phyloP scores from a whole-genome alignment of 2,329 filamentous ascomycete genomes.

The Zymoseptoria ardabiliae region DNA sequence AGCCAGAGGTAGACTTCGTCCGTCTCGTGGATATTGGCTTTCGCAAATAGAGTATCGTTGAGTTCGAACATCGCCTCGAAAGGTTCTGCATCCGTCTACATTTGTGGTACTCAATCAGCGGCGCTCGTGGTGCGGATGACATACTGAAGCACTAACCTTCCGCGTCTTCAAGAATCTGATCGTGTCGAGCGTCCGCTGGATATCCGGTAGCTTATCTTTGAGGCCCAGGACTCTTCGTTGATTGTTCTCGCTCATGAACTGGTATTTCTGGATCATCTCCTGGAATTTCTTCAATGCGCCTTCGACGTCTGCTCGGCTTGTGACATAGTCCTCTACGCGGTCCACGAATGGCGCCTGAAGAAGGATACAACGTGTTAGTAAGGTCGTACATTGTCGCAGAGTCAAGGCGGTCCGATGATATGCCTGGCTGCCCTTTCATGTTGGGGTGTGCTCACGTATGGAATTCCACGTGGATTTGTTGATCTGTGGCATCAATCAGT shows the following conservation, averaged over 20 bases:
- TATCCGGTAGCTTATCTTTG: slow-evolving; percentile 93
- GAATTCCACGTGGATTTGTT: slow-evolving; percentile 77
- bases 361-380: background rate
- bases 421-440: background rate
- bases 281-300: slow-evolving; percentile 75
- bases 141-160: slow-evolving; percentile 45
- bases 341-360: slow-evolving; percentile 70
- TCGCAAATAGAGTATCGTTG: slow-evolving; percentile 91
- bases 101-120: background rate
- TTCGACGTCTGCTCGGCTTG: slow-evolving; percentile 71
- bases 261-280: slow-evolving; percentile 97
- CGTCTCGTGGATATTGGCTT: slow-evolving; percentile 71
- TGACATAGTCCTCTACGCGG: slow-evolving; percentile 80
- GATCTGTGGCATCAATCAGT: background rate
- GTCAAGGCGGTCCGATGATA: background rate
- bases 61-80: slow-evolving; percentile 93
- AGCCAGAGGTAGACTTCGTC: slow-evolving; percentile 96
- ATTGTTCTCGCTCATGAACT: slow-evolving; percentile 97
- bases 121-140: background rate
- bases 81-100: slow-evolving; percentile 49
- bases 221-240: slow-evolving; percentile 73
- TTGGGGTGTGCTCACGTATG: slow-evolving; percentile 36
- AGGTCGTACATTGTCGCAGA: background rate
- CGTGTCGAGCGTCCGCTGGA: slow-evolving; percentile 89
- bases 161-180: slow-evolving; percentile 75